Evolutionary conservation across 108 stramenopile species (phyloP), one percentile per base, ranked within the genome.

Genomic region (Mediolabrus comicus): DNA sequence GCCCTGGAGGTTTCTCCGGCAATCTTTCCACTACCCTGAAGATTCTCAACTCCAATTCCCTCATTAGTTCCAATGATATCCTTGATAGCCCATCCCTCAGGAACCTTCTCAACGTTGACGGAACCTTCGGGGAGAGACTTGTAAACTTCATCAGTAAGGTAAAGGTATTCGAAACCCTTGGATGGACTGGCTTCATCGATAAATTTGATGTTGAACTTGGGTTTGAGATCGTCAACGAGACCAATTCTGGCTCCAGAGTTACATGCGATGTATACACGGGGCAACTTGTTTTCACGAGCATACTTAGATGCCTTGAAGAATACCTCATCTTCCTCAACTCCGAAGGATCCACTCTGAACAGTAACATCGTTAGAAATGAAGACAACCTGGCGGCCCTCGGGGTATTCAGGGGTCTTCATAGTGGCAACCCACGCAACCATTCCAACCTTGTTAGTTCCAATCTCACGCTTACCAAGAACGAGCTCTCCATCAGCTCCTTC

Each of bases 161-260:
- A 97, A 29, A 98, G 82, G 85, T 98, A 98, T 60, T 98, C 91
- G 67, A 97, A 97, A 59, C 98, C 98, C 83, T 94, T 92, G 53
- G 84, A 67, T 34, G 98, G 97, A 77, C 83, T 95, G 29, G 74
- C 74, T 16, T 79, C 68, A 69, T 97, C 96, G 62, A 87, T 81
- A 77, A 97, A 97, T 65, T 96, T 97, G 72, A 97, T 87, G 43
- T 96, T 86, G 85, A 98, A 84, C 90, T 94, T 96, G 24, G 84
- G 83, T 84, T 98, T 98, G 77, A 98, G 86, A 67, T 96, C 96
- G 41, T 98, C 97, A 14, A 97, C 95, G 61, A 98, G 94, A 53
- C 98, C 98, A 77, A 98, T 98, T 36, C 98, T 91, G 13, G 98
- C 98, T 43, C 98, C 95, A 56, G 97, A 95, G 82, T 98, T 98